These are phyloP conservation scores for Wickerhamomyces alni DNA, from an alignment of 805 yeast genomes.

Conservation along the genomic window DNA sequence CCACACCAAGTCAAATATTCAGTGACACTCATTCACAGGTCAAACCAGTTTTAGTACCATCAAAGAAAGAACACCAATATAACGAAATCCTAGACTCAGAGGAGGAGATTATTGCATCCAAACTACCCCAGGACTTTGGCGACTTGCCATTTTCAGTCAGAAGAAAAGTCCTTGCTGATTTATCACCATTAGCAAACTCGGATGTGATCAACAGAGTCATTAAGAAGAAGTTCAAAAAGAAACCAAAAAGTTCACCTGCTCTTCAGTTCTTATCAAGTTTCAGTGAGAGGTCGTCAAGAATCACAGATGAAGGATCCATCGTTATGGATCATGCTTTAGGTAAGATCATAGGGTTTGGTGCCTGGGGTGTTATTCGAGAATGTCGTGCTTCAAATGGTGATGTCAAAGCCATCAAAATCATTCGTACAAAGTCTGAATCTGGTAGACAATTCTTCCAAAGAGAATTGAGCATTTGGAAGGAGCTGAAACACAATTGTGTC, in stretches of 20 bases:
- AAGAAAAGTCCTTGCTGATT: slow-evolving; percentile 32
- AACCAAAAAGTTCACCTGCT: slow-evolving; percentile 20
- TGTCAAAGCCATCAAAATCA: slow-evolving; percentile 55
- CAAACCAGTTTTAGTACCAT: slow-evolving; percentile 31
- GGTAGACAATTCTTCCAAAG: slow-evolving; percentile 56
- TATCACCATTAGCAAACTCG: slow-evolving; percentile 29
- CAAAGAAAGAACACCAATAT: slow-evolving; percentile 9
- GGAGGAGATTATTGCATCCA: slow-evolving; percentile 24
- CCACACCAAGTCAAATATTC: slow-evolving; percentile 13
- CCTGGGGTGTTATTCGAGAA: slow-evolving; percentile 83
- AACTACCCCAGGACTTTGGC: slow-evolving; percentile 46
- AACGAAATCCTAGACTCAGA: slow-evolving; percentile 15
- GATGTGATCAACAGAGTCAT: slow-evolving; percentile 23
- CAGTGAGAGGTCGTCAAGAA: slow-evolving; percentile 12
- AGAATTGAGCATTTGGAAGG: slow-evolving; percentile 74
- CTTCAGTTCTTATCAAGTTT: slow-evolving; percentile 23
- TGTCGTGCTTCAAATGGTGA: slow-evolving; percentile 34
- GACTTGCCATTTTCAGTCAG: slow-evolving; percentile 58
- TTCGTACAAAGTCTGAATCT: slow-evolving; percentile 44
- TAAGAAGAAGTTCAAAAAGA: slow-evolving; percentile 22
- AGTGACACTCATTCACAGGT: slow-evolving; percentile 29
- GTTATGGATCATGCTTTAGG: slow-evolving; percentile 63
- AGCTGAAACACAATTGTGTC: slow-evolving; percentile 57
- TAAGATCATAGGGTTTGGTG: slow-evolving; percentile 78
- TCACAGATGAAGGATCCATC: slow-evolving; percentile 62